Conservation (phyloP, 257 asterid genomes). For the Capsicum baccatum region DNA sequence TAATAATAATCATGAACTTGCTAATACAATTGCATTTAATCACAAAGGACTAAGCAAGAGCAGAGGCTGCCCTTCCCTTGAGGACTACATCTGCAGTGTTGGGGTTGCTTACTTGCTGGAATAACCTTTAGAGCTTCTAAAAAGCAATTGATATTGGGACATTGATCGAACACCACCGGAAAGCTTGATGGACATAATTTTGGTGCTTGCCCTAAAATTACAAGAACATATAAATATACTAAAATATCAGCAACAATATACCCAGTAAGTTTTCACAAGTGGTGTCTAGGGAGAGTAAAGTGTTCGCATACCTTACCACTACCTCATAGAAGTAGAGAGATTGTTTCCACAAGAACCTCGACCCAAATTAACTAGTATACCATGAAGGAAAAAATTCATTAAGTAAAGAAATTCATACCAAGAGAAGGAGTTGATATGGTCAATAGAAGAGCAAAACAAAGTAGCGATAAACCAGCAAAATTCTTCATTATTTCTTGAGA, state of each 20-base stretch:
- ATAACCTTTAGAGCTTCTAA: neutral
- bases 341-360: too few species aligned
- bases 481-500: neutral
- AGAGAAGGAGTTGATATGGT: neutral
- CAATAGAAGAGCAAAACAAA: neutral
- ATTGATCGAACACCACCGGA: neutral
- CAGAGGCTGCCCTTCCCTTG: neutral
- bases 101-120: neutral
- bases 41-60: neutral
- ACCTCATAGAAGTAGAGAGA: too few species aligned
- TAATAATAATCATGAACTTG: too few species aligned
- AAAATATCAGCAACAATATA: too few species aligned
- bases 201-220: neutral
- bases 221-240: neutral
- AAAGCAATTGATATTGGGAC: neutral
- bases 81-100: neutral
- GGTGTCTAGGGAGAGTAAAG: too few species aligned
- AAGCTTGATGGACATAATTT: neutral
- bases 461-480: neutral
- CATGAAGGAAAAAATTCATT: too few species aligned
- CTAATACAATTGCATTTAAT: too few species aligned
- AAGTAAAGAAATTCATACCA: neutral
- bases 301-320: too few species aligned
- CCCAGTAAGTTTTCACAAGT: too few species aligned
- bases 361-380: too few species aligned